Evolutionary conservation across 2,329 filamentous ascomycete genomes (phyloP).

Genomic region (Fusarium nodosum): DNA sequence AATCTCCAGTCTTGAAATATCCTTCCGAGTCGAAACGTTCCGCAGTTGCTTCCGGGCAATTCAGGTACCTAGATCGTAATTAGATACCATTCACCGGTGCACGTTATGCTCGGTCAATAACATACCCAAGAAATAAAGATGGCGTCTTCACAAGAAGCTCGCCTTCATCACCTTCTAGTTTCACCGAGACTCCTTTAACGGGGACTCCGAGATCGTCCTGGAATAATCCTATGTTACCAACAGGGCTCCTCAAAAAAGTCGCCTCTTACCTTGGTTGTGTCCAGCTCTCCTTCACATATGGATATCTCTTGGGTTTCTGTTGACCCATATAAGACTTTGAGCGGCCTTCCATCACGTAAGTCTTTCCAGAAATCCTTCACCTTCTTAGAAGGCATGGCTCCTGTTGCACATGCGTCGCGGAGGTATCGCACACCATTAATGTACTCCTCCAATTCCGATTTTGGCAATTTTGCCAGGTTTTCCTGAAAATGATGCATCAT

Average conservation of each 20-base stretch:
- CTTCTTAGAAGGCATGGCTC: constrained; percentile 1
- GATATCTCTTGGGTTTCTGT: constrained; percentile 11
- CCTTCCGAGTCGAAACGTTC: constrained; percentile 1
- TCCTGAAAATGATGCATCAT: constrained; percentile 26
- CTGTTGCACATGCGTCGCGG: background rate
- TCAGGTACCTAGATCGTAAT: no score
- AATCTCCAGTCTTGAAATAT: constrained; percentile 9
- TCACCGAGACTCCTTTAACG: background rate
- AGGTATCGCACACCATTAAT: background rate
- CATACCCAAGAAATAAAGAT: background rate
- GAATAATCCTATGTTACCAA: no score
- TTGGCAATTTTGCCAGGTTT: background rate
- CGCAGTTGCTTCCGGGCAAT: no score
- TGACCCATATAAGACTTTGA: background rate
- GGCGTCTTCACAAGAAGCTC: constrained; percentile 4
- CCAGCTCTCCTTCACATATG: background rate
- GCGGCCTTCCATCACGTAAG: background rate
- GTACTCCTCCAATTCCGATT: background rate
- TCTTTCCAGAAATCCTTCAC: constrained; percentile 5
- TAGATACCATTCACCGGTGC: no score
- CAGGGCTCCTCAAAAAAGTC: no score
- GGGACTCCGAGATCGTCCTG: no score
- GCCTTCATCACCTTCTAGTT: background rate
- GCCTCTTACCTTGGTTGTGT: background rate
- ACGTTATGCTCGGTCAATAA: no score